Base-by-base conservation (phyloP, 768 basidiomycete species). In the Leccinum subgranulosum region DNA sequence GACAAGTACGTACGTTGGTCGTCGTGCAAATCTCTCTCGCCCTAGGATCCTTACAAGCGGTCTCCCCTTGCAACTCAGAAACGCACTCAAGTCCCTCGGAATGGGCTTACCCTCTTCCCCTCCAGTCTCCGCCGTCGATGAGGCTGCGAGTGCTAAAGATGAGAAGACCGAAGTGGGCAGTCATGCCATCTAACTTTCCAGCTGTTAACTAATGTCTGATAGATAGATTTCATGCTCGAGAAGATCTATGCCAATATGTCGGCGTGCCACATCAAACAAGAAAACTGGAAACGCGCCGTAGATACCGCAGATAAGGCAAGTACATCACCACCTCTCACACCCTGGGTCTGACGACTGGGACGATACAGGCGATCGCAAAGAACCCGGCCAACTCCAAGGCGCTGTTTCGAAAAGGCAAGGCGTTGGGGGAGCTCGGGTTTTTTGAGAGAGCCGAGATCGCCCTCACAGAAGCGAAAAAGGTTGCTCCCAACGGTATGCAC, bases 171-270 rank as follows among this genome's bases (percentile, higher is more conserved):
- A 90, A 78, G 90, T 87, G 52, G 46, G 74, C 58, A 9, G 19
- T 21, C 23, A 19, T 41, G 6, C 10, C 33, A 21, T 53, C 34
- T 10, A 39, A 12, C 17, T n/a, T 23, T 56, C 51, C 46, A 39
- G 43, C n/a, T 25, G 6, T 49, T 11, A 17, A 47, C 53, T 15
- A 43, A 31, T 17, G n/a, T 34, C 28, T 25, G 27, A 49, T 34
- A 93, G 91, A 79, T 84, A 19, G 92, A 93, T 68, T 76, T 84
- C 10, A 78, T 92, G 39, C 70, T 90, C 19, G 90, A 90, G 72
- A 93, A 88, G 75, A 84, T 92, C 48, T 90, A 93, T 60, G 83
- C 88, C 4, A 94, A 94, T 56, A 88, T 90, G 87, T 83, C 86
- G 3, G 90, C 89, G 6, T 91, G 90, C 63, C 89, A 93, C 68